Evolutionary conservation across 2,329 filamentous ascomycete species (phyloP).

Genomic region (Trichoderma sp.): DNA sequence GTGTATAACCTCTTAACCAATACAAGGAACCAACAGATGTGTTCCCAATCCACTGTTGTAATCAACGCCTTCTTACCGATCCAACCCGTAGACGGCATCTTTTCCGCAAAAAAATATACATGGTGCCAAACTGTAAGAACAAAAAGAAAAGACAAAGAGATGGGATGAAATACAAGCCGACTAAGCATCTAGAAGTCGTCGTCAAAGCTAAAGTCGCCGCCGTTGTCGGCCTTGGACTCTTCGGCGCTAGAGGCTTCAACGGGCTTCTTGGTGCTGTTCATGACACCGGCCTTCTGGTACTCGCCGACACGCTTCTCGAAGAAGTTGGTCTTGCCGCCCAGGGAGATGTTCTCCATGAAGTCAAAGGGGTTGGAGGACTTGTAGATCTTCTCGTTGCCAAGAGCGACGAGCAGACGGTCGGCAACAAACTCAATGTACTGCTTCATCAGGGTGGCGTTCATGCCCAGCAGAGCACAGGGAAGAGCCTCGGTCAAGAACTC

Average conservation of each 20-base stretch:
- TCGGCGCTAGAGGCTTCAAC: conserved; percentile 45
- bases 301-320: conserved; percentile 99
- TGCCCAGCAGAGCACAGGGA: conserved; percentile 88
- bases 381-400: conserved; percentile 94
- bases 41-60: conserved; percentile 2
- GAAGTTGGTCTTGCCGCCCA: conserved; percentile 99
- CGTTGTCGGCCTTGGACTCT: conserved; percentile 58
- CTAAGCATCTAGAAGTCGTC: conserved; percentile 80
- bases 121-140: conserved; percentile 6
- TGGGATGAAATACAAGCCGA: conserved; percentile 31
- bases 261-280: conserved; percentile 81
- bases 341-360: conserved; percentile 99
- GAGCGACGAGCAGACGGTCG: conserved; percentile 86
- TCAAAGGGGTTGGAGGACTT: conserved; percentile 95
- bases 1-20: conserved; percentile 20
- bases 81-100: conserved; percentile 23
- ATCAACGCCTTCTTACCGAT: conserved; percentile 23
- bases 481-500: conserved; percentile 97
- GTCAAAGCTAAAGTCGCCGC: conserved; percentile 87
- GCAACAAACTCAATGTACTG: conserved; percentile 99
- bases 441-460: conserved; percentile 97
- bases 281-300: conserved; percentile 99
- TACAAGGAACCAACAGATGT: not conserved
- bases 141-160: conserved; percentile 17
- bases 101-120: conserved; percentile 22